These are phyloP conservation scores for Chlorella sorokiniana DNA, from an alignment of 139 green algal species.

Conservation along the genomic window DNA sequence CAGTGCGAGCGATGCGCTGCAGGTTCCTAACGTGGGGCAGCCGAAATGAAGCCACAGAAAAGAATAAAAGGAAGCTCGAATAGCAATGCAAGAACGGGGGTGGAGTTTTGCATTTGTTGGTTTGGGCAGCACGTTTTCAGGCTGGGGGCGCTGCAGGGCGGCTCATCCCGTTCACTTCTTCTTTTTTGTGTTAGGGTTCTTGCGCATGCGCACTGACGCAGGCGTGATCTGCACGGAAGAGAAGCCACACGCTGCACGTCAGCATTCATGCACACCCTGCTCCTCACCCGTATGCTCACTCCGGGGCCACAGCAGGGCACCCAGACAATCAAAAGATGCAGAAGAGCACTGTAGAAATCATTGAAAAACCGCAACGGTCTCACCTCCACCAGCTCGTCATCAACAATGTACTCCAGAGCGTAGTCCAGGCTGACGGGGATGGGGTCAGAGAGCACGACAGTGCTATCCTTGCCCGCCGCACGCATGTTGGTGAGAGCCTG, in stretches of 20 bases:
- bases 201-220: slow-evolving; percentile 71
- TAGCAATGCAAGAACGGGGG: too few relatives aligned
- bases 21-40: too few relatives aligned
- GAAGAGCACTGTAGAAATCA: not conserved
- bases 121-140: too few relatives aligned
- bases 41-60: too few relatives aligned
- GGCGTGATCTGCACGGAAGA: slow-evolving; percentile 79
- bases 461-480: slow-evolving; percentile 74
- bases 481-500: slow-evolving; percentile 88
- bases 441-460: slow-evolving; percentile 68
- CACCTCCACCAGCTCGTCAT: slow-evolving; percentile 95
- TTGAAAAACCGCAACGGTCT: slow-evolving; percentile 5
- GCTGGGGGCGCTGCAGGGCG: too few relatives aligned
- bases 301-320: not conserved
- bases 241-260: not conserved
- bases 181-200: slow-evolving; percentile 73
- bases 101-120: too few relatives aligned
- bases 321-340: not conserved
- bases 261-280: not conserved
- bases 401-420: slow-evolving; percentile 94
- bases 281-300: slow-evolving; percentile 19
- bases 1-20: too few relatives aligned
- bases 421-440: slow-evolving; percentile 91
- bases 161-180: slow-evolving; percentile 36
- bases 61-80: too few relatives aligned